Conservation (phyloP, 768 basidiomycete genomes). For the Termitomyces sp. region DNA sequence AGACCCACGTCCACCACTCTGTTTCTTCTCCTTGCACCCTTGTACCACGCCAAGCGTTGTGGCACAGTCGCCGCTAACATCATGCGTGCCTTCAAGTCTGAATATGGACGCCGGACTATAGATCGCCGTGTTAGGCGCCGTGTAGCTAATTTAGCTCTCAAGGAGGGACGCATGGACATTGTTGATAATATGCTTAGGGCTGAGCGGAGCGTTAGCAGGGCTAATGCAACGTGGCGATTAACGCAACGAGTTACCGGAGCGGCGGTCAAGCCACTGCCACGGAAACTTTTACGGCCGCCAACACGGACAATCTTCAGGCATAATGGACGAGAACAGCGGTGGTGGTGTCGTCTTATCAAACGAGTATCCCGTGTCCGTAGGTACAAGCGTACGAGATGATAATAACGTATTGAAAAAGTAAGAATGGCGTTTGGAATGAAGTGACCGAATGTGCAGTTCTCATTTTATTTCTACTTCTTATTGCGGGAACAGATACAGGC, state of each 20-base stretch:
- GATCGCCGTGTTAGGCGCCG: slow-evolving; percentile 57
- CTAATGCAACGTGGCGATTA: slow-evolving; percentile 12
- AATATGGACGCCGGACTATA: slow-evolving; percentile 52
- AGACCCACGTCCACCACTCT: slow-evolving; percentile 56
- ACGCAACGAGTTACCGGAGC: slow-evolving; percentile 14
- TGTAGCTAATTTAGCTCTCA: slow-evolving; percentile 51
- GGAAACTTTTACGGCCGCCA: slow-evolving; percentile 15
- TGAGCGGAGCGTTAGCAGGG: slow-evolving; percentile 11
- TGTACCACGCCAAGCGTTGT: slow-evolving; percentile 42
- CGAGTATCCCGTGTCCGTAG: slow-evolving; percentile 12
- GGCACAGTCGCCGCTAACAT: slow-evolving; percentile 47
- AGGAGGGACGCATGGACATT: slow-evolving; percentile 58
- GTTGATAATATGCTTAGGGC: slow-evolving; percentile 22
- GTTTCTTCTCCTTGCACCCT: slow-evolving; percentile 47
- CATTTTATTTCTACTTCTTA: not conserved
- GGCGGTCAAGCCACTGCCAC: slow-evolving; percentile 4
- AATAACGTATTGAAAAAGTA: slow-evolving; percentile 3
- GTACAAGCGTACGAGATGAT: slow-evolving; percentile 6
- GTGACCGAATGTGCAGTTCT: not conserved
- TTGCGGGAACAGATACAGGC: not conserved
- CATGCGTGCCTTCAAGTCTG: slow-evolving; percentile 36
- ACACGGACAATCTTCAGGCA: slow-evolving; percentile 21
- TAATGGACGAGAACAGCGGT: slow-evolving; percentile 26
- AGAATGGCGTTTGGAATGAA: not conserved
- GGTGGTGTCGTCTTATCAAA: slow-evolving; percentile 20